Evolutionary conservation across 306 rosid species (phyloP).

Genomic region (Argentina anserina): DNA sequence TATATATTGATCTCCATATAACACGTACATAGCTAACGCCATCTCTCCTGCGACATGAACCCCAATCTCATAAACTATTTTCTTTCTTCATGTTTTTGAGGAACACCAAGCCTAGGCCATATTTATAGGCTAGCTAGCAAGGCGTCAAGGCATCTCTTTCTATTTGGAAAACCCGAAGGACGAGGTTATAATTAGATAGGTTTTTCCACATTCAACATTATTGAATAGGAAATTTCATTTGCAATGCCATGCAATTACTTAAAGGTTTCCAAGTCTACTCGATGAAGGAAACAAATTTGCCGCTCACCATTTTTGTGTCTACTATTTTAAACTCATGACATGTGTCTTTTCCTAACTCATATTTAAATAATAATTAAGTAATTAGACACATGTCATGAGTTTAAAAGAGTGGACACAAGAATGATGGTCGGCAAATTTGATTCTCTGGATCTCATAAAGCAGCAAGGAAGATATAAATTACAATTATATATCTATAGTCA

Average conservation of each 20-base stretch:
- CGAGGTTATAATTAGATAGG: background rate
- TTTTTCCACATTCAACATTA: background rate
- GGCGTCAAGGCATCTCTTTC: background rate
- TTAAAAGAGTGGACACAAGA: too few relatives aligned
- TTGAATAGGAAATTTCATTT: conserved; percentile 6
- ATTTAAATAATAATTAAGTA: too few relatives aligned
- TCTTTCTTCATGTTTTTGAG: background rate
- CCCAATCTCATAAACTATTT: background rate
- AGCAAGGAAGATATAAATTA: background rate
- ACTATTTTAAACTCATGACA: too few relatives aligned
- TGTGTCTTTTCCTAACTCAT: too few relatives aligned
- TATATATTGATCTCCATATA: background rate
- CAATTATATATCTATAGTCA: too few relatives aligned
- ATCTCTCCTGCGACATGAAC: conserved; percentile 17
- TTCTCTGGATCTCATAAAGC: too few relatives aligned
- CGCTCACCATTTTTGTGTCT: too few relatives aligned
- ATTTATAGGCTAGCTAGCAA: background rate
- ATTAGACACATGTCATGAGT: too few relatives aligned
- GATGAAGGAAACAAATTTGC: too few relatives aligned
- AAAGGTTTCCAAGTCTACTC: background rate
- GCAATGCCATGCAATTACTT: conserved; percentile 14
- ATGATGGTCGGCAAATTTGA: too few relatives aligned
- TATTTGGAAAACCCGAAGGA: background rate
- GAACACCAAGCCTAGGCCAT: background rate
- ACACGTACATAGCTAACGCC: background rate